Base-by-base conservation (phyloP, 2,329 filamentous ascomycete genomes). In the Thelonectria blattea region DNA sequence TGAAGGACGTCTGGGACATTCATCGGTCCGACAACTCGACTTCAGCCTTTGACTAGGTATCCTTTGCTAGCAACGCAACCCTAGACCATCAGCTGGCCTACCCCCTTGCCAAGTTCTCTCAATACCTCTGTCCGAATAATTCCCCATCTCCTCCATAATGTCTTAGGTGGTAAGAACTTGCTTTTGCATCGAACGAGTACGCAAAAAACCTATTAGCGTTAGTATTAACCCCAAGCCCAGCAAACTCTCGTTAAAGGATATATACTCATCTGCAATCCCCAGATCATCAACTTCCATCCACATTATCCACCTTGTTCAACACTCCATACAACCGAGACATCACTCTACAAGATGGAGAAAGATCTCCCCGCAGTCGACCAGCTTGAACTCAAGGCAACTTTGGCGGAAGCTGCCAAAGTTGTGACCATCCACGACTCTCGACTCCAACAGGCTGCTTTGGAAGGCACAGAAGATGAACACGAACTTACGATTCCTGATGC, bases 401-500 rank as follows among this genome's bases (percentile, higher is more conserved):
- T 37, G 34, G 15, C 34, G 4, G 34, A 37, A 15, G 34, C 15
- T 14, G 34, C 12, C 34, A 37, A 37, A 15, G 34, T 11, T 12
- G 12, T 12, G 34, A 37, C 34, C 7, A 37, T 37, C 34, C 34
- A 37, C 7, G 34, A 37, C 15, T 14, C 34, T 15, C 11, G 15
- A 11, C 34, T 37, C 34, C 34, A 37, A 37, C 11, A 37, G 34
- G 34, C 34, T 6, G 54, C 56, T 37, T 45, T 56, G 58, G 55
- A 65, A 46, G 41, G 56, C 22, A 53, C 54, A 1, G 49, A 30
- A 3, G 52, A 46, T 12, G 70, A 72, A 48, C 73, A 75, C 41
- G 66, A 66, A 27, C 64, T 73, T 2, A 64, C 67, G 7, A 57
- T 71, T 14, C 49, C 64, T 3, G 64, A 73, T 22, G 74, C 74